phyloP scores from a whole-genome alignment of 23 red algal species.

The Chondrus crispus region DNA sequence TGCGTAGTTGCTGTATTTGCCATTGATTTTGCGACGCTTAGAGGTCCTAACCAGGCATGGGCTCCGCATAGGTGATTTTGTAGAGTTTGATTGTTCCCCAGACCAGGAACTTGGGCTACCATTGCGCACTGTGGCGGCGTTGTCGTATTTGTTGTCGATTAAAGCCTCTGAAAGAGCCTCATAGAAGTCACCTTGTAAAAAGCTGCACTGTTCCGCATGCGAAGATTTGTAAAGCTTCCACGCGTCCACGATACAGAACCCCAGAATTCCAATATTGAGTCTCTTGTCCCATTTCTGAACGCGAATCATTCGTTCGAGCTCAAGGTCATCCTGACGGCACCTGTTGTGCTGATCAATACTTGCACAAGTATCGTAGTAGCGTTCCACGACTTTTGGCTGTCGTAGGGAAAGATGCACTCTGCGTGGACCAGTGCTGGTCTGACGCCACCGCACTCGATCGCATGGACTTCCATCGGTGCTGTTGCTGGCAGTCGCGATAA shows the following conservation, averaged over 20 bases:
- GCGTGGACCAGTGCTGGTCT: background rate
- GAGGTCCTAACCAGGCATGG: no score
- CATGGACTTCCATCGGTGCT: background rate
- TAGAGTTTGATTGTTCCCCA: no score
- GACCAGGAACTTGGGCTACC: no score
- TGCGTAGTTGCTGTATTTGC: no score
- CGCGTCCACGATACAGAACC: conserved; percentile 7
- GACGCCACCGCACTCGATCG: background rate
- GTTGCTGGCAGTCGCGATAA: background rate
- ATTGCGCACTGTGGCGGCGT: no score
- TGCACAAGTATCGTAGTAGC: background rate
- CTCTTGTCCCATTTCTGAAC: conserved; percentile 1
- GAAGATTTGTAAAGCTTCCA: background rate
- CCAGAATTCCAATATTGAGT: background rate
- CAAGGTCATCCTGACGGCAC: conserved; percentile 3
- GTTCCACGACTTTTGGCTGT: background rate
- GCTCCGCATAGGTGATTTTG: no score
- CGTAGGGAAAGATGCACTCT: background rate
- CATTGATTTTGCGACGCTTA: no score
- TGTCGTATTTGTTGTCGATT: background rate
- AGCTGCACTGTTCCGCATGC: background rate
- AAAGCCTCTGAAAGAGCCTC: background rate
- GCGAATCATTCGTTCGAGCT: conserved; percentile 3
- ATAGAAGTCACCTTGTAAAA: background rate
- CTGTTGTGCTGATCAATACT: conserved; percentile 9